These are phyloP conservation scores for Stentor roeselii DNA, from an alignment of 73 alveolate genomes.

Conservation along the genomic window DNA sequence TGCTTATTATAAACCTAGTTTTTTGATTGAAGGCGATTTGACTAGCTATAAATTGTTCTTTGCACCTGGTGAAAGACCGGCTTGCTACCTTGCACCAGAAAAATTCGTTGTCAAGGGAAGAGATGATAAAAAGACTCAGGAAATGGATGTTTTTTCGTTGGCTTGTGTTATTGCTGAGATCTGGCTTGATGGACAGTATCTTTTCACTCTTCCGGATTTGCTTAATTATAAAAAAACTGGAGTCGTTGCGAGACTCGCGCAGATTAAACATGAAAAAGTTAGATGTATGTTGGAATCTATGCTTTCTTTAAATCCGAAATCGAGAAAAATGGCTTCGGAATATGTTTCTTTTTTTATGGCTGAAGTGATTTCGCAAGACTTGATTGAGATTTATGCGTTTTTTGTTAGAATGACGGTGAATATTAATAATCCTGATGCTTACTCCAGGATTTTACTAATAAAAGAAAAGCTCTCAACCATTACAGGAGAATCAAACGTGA, in stretches of 20 bases:
- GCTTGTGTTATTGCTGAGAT: slow-evolving; percentile 89
- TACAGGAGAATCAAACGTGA: no score
- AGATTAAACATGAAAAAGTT: slow-evolving; percentile 51
- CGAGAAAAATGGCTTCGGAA: slow-evolving; percentile 55
- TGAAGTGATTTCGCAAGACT: slow-evolving; percentile 35
- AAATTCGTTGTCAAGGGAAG: slow-evolving; percentile 53
- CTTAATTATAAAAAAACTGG: slow-evolving; percentile 56
- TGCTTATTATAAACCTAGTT: slow-evolving; percentile 73
- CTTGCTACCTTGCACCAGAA: slow-evolving; percentile 93
- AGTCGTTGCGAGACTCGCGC: slow-evolving; percentile 51
- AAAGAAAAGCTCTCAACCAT: no score
- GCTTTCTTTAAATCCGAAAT: slow-evolving; percentile 62
- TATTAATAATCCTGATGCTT: not conserved
- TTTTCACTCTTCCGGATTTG: slow-evolving; percentile 67
- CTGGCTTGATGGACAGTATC: slow-evolving; percentile 70
- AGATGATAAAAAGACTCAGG: slow-evolving; percentile 44
- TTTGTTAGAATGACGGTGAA: no score
- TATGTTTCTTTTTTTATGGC: slow-evolving; percentile 41
- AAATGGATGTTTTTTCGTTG: slow-evolving; percentile 86
- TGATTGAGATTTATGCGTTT: no score
- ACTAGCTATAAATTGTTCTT: slow-evolving; percentile 66
- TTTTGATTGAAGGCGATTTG: slow-evolving; percentile 64
- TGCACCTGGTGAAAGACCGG: slow-evolving; percentile 67
- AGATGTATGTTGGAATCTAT: slow-evolving; percentile 49
- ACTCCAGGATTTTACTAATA: no score